These are phyloP conservation scores for Thalia dealbata DNA, from an alignment of 176 grass and related monocot species.

Conservation along the genomic window DNA sequence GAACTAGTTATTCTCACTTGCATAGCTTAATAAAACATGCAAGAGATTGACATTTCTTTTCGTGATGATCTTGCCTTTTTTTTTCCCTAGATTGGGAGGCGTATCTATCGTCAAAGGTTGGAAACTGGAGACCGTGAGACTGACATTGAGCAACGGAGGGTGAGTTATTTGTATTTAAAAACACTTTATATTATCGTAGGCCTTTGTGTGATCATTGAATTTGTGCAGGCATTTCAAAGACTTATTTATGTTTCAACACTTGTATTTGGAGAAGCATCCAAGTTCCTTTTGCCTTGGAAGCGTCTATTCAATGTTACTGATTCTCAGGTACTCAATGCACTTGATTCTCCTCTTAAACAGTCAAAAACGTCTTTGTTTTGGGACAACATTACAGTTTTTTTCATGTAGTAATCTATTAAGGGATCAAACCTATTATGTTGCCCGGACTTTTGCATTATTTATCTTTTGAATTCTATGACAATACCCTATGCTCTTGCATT, in stretches of 20 bases:
- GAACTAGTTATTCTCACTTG: not conserved
- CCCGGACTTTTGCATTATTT: too few relatives aligned
- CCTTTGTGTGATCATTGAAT: slow-evolving; percentile 18
- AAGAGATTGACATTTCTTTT: not conserved
- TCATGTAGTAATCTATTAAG: too few relatives aligned
- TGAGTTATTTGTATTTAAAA: slow-evolving; percentile 21
- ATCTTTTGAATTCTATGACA: too few relatives aligned
- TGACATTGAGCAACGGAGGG: slow-evolving; percentile 63
- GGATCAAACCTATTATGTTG: too few relatives aligned
- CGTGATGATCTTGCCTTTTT: slow-evolving; percentile 1
- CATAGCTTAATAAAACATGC: too few relatives aligned
- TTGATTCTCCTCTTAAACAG: not conserved
- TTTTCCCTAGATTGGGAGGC: slow-evolving; percentile 68
- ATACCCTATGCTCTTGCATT: too few relatives aligned
- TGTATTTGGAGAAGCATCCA: slow-evolving; percentile 84
- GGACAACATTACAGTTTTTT: too few relatives aligned
- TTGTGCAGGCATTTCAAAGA: slow-evolving; percentile 84
- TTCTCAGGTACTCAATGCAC: slow-evolving; percentile 65
- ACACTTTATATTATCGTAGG: not conserved
- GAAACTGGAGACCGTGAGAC: slow-evolving; percentile 70
- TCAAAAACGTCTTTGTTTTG: too few relatives aligned
- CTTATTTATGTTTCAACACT: slow-evolving; percentile 99
- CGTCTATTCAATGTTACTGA: slow-evolving; percentile 91
- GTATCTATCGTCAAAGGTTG: slow-evolving; percentile 74
- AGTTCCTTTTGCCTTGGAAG: slow-evolving; percentile 97